A percentile compares a stretch with the other conserved stretches of the same genome.
Evolutionary conservation across 345 rosid genomes (phyloP).

Genomic region (Gynandropsis gynandra): DNA sequence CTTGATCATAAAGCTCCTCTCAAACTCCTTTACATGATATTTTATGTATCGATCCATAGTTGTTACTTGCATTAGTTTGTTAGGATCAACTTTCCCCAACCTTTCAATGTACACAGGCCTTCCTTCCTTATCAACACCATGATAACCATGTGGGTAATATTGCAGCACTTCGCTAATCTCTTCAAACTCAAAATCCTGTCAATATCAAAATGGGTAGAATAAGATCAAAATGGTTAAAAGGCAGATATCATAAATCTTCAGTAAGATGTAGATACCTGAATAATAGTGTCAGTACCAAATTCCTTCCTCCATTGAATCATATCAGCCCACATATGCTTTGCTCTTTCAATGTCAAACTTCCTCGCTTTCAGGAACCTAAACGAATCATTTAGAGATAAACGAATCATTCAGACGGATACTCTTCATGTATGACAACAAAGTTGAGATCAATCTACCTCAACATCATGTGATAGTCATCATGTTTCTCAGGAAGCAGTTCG

Average conservation of each 20-base stretch:
- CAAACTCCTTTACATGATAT: slow-evolving; percentile 93
- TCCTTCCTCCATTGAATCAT: slow-evolving; percentile 99
- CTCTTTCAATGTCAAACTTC: slow-evolving; percentile 87
- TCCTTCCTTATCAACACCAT: slow-evolving; percentile 97
- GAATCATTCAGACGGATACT: too few relatives aligned
- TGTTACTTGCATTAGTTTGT: slow-evolving; percentile 88
- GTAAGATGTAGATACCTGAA: slow-evolving; percentile 37
- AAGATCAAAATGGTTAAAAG: not conserved
- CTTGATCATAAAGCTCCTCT: slow-evolving; percentile 72
- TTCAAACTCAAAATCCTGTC: slow-evolving; percentile 75
- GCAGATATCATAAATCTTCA: not conserved
- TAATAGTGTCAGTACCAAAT: slow-evolving; percentile 70
- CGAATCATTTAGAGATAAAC: not conserved
- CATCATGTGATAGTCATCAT: slow-evolving; percentile 96
- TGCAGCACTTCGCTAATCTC: slow-evolving; percentile 69
- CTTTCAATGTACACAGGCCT: slow-evolving; percentile 89
- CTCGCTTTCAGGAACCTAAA: slow-evolving; percentile 80
- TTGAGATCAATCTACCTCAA: slow-evolving; percentile 40
- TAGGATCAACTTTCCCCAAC: slow-evolving; percentile 83
- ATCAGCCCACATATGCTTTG: slow-evolving; percentile 98
- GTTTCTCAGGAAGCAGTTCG: slow-evolving; percentile 65
- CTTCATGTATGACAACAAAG: not conserved
- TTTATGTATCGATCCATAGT: slow-evolving; percentile 74
- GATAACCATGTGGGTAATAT: slow-evolving; percentile 88
- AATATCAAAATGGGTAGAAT: not conserved